phyloP scores from a whole-genome alignment of 345 rosid genomes.

The Eucalyptus tenuipes region DNA sequence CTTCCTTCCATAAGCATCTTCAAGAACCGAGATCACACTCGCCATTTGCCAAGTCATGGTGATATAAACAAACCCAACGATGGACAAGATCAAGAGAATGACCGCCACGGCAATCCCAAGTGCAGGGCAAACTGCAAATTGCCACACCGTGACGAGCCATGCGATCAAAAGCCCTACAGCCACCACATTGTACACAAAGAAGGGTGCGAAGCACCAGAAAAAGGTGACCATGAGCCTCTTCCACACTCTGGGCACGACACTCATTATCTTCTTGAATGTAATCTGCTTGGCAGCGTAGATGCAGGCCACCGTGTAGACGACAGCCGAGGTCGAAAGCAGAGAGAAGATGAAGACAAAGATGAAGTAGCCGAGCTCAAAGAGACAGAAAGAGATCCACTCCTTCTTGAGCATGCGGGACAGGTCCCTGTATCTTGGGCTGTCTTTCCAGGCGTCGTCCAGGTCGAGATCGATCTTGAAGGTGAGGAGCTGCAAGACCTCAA shows the following conservation, averaged over 20 bases:
- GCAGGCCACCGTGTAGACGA: constrained; percentile 27
- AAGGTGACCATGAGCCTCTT: constrained; percentile 3
- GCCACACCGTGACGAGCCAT: too few species aligned
- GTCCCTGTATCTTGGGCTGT: too few species aligned
- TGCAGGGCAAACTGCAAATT: too few species aligned
- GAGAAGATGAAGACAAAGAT: constrained; percentile 20
- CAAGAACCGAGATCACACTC: too few species aligned
- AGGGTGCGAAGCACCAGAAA: not conserved
- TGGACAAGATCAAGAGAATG: too few species aligned
- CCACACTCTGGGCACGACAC: constrained; percentile 35
- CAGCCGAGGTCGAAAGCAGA: constrained; percentile 28
- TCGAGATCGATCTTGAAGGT: not conserved
- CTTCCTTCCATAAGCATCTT: too few species aligned
- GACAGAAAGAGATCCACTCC: constrained; percentile 9
- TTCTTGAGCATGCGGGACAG: not conserved
- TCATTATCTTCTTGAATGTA: constrained; percentile 17
- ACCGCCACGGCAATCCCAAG: too few species aligned
- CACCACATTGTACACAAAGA: not conserved
- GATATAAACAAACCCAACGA: too few species aligned
- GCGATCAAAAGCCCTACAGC: too few species aligned
- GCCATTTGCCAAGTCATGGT: too few species aligned
- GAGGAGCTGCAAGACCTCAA: constrained; percentile 8
- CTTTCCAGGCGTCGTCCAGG: not conserved
- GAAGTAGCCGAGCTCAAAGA: constrained; percentile 15
- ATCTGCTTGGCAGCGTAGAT: constrained; percentile 17